phyloP scores from a whole-genome alignment of 768 basidiomycete species.

The Phylloporus sp. region DNA sequence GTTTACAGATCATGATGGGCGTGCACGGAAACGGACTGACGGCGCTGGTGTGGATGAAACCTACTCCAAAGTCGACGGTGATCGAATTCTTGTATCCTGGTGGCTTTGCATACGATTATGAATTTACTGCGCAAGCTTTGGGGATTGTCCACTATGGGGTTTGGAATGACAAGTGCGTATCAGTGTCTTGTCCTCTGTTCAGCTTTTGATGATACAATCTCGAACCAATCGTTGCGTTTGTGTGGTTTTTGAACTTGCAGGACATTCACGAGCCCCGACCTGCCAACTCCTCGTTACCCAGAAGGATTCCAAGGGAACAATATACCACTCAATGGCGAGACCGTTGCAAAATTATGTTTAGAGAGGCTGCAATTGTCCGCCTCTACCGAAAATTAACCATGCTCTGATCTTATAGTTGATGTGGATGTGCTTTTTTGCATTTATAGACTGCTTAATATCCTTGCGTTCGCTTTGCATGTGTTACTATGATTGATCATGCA shows the following conservation, averaged over 20 bases:
- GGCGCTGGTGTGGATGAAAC: slow-evolving; percentile 89
- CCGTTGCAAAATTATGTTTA: slow-evolving; percentile 57
- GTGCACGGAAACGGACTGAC: slow-evolving; percentile 93
- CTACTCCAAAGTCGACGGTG: slow-evolving; percentile 75
- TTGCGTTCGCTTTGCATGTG: neutral
- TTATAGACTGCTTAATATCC: neutral
- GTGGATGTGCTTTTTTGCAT: neutral
- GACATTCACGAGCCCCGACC: slow-evolving; percentile 68
- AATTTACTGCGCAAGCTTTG: slow-evolving; percentile 74
- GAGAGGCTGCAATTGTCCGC: slow-evolving; percentile 41
- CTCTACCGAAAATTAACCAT: neutral
- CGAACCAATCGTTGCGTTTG: neutral
- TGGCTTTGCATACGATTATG: slow-evolving; percentile 85
- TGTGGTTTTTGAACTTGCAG: no score
- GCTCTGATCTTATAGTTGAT: neutral
- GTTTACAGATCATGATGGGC: slow-evolving; percentile 86
- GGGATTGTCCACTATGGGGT: slow-evolving; percentile 85
- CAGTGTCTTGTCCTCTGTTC: neutral
- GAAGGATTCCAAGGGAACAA: slow-evolving; percentile 86
- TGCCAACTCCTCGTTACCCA: slow-evolving; percentile 69
- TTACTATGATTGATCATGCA: neutral
- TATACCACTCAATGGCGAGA: slow-evolving; percentile 77
- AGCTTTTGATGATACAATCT: neutral
- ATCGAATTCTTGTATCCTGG: slow-evolving; percentile 88
- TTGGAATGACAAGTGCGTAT: slow-evolving; percentile 66